Conservation (phyloP, 805 yeast genomes). For the Starmerella tilneyi region DNA sequence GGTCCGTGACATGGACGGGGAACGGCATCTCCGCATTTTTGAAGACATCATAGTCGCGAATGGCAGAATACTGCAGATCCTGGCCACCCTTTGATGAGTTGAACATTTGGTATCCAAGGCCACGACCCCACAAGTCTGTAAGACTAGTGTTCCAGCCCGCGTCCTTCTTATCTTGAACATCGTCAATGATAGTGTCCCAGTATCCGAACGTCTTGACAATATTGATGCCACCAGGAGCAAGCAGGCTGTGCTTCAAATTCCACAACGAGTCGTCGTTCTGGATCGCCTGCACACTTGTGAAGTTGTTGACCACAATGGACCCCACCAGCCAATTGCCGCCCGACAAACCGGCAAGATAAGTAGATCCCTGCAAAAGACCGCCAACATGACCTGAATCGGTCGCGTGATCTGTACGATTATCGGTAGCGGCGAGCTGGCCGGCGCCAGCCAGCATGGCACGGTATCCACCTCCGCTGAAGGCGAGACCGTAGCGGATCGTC, state of each 20-base stretch:
- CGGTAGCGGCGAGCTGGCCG: constrained; percentile 46
- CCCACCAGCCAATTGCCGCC: constrained; percentile 68
- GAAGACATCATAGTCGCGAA: constrained; percentile 51
- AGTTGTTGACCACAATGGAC: constrained; percentile 36
- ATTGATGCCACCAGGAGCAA: constrained; percentile 22
- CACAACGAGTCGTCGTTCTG: constrained; percentile 26
- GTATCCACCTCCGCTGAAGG: constrained; percentile 83
- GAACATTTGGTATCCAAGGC: constrained; percentile 56
- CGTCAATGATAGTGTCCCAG: constrained; percentile 21
- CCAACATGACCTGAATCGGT: constrained; percentile 34
- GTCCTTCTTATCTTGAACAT: constrained; percentile 33
- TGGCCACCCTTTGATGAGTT: constrained; percentile 44
- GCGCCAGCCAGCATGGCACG: constrained; percentile 52
- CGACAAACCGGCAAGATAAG: constrained; percentile 55
- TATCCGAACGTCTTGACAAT: constrained; percentile 19
- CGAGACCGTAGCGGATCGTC: constrained; percentile 33
- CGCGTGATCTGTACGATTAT: constrained; percentile 36
- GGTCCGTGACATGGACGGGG: constrained; percentile 46
- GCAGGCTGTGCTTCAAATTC: constrained; percentile 27
- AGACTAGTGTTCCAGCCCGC: constrained; percentile 57
- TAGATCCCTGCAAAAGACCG: constrained; percentile 45
- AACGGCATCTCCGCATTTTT: constrained; percentile 52
- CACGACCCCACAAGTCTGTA: constrained; percentile 71
- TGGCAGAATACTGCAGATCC: constrained; percentile 43
- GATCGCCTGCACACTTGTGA: constrained; percentile 30